Conservation (phyloP, 345 rosid genomes). For the Orychophragmus violaceus region DNA sequence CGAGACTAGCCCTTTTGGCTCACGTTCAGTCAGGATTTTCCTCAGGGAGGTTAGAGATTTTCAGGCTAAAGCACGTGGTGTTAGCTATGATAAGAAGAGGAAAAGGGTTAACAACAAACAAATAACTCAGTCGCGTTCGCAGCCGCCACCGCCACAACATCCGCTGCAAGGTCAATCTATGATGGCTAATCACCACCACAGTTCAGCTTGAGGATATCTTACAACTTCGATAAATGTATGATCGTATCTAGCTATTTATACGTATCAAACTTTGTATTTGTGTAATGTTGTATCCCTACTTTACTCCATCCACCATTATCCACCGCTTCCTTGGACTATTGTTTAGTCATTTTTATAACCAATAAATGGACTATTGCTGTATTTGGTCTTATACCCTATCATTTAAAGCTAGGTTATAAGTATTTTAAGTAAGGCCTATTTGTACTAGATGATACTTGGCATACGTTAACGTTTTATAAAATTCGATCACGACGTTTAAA, state of each 20-base stretch:
- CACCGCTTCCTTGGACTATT: constrained; percentile 9
- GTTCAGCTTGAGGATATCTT: constrained; percentile 17
- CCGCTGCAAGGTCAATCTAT: constrained; percentile 25
- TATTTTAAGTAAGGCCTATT: background rate
- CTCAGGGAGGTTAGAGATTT: constrained; percentile 31
- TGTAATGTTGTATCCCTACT: background rate
- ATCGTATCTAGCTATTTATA: background rate
- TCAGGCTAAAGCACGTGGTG: constrained; percentile 32
- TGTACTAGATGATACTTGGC: too few relatives aligned
- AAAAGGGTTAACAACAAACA: constrained; percentile 37
- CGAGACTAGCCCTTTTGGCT: constrained; percentile 30
- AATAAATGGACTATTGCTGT: background rate
- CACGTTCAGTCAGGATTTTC: constrained; percentile 33
- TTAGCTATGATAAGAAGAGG: constrained; percentile 35
- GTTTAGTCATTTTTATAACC: background rate
- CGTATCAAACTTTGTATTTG: constrained; percentile 10
- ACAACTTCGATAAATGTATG: background rate
- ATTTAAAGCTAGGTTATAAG: background rate
- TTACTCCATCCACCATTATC: background rate
- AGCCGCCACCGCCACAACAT: constrained; percentile 14
- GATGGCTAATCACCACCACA: constrained; percentile 26
- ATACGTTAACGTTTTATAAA: background rate
- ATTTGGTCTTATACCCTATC: background rate
- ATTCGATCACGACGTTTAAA: background rate
- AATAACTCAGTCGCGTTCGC: constrained; percentile 6